Base-by-base conservation (phyloP, 495 filamentous ascomycete genomes). In the Trichoderma virens region DNA sequence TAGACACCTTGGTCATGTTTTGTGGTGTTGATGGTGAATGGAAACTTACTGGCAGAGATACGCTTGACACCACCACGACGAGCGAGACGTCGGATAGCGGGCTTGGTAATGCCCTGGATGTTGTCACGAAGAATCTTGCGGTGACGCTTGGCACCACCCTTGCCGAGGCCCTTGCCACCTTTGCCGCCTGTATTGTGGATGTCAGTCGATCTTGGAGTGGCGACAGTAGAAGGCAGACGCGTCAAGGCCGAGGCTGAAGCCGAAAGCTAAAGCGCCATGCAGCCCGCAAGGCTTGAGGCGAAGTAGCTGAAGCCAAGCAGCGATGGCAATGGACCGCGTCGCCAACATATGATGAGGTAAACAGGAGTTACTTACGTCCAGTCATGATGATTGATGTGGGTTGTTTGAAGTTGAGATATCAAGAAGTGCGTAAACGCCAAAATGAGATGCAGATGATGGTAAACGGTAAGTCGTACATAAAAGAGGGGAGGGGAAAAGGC, bases 41-140 rank as follows among this genome's bases (percentile, higher is more conserved):
- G 30, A 43, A 62, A 84, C 86, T 70, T 86, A 89, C 86, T 93
- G 79, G 90, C 90, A 75, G 95, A 98, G 83, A 99, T 99, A 97
- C 95, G 94, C 91, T 99, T 97, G 84, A 97, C 93, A 92, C 93
- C 93, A 82, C 93, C 93, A 91, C 93, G 92, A 79, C 93, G 92
- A 65, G 94, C 94, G 79, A 99, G 94, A 95, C 94, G 95, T 78
- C 94, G 92, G 84, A 99, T 99, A 76, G 94, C 94, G 78, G 94
- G 94, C 91, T 99, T 99, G 79, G 94, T 99, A 80, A 99, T 99
- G 85, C 94, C 94, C 76, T 97, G 93, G 78, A 98, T 97, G 88
- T 97, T 98, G 88, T 98, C 93, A 77, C 93, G 91, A 76, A 98
- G 85, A 83, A 98, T 97, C 89, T 98, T 98, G 72, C 94, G 89